phyloP scores from a whole-genome alignment of 192 early-diverging fungal genomes.

The Neocallimastix lanati region DNA sequence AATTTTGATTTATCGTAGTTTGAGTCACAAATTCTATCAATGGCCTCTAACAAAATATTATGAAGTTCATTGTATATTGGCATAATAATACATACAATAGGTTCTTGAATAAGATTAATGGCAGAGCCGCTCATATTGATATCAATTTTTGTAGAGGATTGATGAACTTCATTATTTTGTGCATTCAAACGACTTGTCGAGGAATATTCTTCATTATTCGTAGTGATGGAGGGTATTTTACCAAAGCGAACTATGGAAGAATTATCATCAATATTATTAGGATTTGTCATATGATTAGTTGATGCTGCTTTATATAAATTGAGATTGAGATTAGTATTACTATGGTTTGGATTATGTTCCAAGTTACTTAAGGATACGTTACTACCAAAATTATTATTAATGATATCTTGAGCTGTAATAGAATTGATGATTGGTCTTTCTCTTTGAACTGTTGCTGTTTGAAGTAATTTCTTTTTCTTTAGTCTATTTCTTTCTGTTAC shows the following conservation, averaged over 20 bases:
- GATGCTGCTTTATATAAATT: not conserved
- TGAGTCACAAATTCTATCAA: not conserved
- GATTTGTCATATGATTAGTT: not conserved
- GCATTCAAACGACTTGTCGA: not conserved
- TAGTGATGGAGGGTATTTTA: no score
- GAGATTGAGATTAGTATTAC: no score
- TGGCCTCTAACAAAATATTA: not conserved
- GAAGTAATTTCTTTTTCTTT: not conserved
- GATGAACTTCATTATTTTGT: not conserved
- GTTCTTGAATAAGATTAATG: not conserved
- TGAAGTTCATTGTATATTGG: not conserved
- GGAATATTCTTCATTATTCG: not conserved
- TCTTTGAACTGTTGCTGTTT: not conserved
- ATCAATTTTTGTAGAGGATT: not conserved
- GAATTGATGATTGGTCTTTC: not conserved
- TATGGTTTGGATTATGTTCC: not conserved
- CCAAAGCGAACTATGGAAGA: not conserved
- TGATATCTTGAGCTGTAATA: not conserved
- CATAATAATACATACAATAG: not conserved
- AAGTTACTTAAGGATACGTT: not conserved
- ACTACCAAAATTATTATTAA: not conserved
- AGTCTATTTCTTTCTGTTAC: not conserved
- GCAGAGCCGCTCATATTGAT: not conserved
- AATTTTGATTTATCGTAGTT: not conserved
- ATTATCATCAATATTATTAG: not conserved